phyloP scores from a whole-genome alignment of 2,329 filamentous ascomycete species.

The Cladophialophora psammophila region DNA sequence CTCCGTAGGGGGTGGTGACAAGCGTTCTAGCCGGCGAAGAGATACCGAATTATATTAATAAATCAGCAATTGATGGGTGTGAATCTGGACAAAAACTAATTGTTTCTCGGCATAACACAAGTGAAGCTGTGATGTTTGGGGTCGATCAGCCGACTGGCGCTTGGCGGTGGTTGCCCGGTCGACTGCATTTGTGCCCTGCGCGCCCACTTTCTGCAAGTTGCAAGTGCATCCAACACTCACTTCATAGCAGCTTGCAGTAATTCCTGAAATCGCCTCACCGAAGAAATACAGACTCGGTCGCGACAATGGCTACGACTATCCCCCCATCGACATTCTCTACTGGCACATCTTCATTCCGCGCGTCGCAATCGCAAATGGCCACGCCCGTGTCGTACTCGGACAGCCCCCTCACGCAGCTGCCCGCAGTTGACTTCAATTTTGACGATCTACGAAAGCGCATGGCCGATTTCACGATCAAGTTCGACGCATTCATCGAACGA shows the following conservation, averaged over 20 bases:
- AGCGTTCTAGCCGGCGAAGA: conserved; percentile 20
- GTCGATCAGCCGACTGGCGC: not conserved
- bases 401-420: conserved; percentile 59
- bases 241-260: not conserved
- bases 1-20: not conserved
- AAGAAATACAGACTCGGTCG: not conserved
- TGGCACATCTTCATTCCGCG: conserved; percentile 39
- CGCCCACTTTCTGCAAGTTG: not conserved
- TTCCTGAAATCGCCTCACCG: not conserved
- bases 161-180: conserved; percentile 22
- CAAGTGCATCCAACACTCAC: not conserved
- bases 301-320: conserved; percentile 33
- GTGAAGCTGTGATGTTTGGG: not conserved
- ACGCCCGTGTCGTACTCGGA: conserved; percentile 36
- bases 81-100: not conserved
- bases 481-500: conserved; percentile 93
- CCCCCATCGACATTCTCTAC: conserved; percentile 32
- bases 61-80: not conserved
- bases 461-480: conserved; percentile 86
- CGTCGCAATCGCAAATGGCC: conserved; percentile 37
- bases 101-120: no score
- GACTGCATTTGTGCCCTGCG: conserved; percentile 7
- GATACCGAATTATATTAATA: conserved; percentile 4
- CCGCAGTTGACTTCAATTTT: conserved; percentile 93
- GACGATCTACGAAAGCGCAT: conserved; percentile 95